These are phyloP conservation scores for Boletus subcaerulescens DNA, from an alignment of 768 basidiomycete genomes.

Conservation along the genomic window DNA sequence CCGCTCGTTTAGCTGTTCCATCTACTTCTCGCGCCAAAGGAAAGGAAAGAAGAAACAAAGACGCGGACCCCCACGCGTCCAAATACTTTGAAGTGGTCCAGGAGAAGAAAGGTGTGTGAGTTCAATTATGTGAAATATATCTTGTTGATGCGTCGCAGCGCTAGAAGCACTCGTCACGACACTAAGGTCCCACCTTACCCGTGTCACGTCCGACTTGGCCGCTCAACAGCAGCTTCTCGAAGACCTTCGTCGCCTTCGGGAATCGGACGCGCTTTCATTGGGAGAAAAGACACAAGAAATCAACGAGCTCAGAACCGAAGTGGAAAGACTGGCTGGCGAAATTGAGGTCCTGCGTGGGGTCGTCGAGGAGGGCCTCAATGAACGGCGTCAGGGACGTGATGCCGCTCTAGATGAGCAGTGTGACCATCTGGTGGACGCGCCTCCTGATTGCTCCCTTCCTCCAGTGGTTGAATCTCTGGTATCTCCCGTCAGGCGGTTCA, in stretches of 20 bases:
- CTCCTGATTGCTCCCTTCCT: background rate
- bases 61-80: conserved; percentile 37
- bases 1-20: conserved; percentile 13
- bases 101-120: conserved; percentile 81
- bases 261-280: conserved; percentile 57
- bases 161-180: conserved; percentile 76
- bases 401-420: conserved; percentile 11
- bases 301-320: conserved; percentile 63
- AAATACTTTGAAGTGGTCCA: conserved; percentile 78
- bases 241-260: conserved; percentile 61
- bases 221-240: conserved; percentile 69
- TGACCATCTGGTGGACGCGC: background rate
- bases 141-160: conserved; percentile 43
- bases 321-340: conserved; percentile 80
- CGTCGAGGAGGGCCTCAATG: conserved; percentile 82
- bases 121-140: background rate
- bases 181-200: conserved; percentile 69
- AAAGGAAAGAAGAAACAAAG: conserved; percentile 32
- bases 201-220: conserved; percentile 76
- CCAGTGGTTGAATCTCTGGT: conserved; percentile 4
- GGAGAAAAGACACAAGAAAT: conserved; percentile 66
- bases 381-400: conserved; percentile 59
- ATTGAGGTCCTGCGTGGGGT: conserved; percentile 84
- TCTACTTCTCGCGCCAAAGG: conserved; percentile 25
- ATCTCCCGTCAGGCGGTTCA: conserved; percentile 34